Evolutionary conservation across 768 basidiomycete genomes (phyloP).

Genomic region (Xerocomellus chrysenteron): DNA sequence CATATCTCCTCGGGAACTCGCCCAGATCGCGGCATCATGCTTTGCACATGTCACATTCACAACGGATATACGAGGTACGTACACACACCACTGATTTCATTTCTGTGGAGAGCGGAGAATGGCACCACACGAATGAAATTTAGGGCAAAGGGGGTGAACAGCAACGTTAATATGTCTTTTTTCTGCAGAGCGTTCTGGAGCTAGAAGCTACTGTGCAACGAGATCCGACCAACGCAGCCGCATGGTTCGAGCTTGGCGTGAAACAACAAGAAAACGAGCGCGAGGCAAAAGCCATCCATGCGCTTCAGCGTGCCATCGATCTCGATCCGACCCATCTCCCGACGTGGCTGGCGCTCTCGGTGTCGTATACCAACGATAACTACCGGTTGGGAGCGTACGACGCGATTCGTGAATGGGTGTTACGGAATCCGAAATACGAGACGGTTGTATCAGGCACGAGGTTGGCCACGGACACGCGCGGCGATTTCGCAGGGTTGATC

Average conservation of each 20-base stretch:
- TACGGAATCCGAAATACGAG: slow-evolving; percentile 53
- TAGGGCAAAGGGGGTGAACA: background rate
- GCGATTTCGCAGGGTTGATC: slow-evolving; percentile 53
- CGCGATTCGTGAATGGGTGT: slow-evolving; percentile 84
- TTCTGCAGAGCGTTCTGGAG: slow-evolving; percentile 74
- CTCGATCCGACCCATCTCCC: slow-evolving; percentile 75
- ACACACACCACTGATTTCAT: slow-evolving; percentile 5
- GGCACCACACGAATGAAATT: background rate
- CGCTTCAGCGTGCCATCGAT: slow-evolving; percentile 75
- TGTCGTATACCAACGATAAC: slow-evolving; percentile 89
- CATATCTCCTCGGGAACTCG: slow-evolving; percentile 66
- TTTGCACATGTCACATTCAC: slow-evolving; percentile 32
- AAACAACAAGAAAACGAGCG: slow-evolving; percentile 98
- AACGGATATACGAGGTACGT: slow-evolving; percentile 42
- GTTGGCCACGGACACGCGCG: slow-evolving; percentile 27
- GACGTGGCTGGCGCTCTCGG: slow-evolving; percentile 87
- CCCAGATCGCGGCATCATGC: slow-evolving; percentile 48
- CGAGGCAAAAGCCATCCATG: slow-evolving; percentile 85
- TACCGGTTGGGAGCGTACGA: slow-evolving; percentile 71
- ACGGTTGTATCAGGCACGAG: slow-evolving; percentile 41
- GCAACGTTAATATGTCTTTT: slow-evolving; percentile 18
- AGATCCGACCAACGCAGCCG: slow-evolving; percentile 63
- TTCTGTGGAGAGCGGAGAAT: slow-evolving; percentile 12
- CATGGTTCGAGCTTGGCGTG: slow-evolving; percentile 92
- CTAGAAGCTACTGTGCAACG: slow-evolving; percentile 87